These are phyloP conservation scores for Solanum gandarillasii DNA, from an alignment of 257 asterid species.

Conservation along the genomic window DNA sequence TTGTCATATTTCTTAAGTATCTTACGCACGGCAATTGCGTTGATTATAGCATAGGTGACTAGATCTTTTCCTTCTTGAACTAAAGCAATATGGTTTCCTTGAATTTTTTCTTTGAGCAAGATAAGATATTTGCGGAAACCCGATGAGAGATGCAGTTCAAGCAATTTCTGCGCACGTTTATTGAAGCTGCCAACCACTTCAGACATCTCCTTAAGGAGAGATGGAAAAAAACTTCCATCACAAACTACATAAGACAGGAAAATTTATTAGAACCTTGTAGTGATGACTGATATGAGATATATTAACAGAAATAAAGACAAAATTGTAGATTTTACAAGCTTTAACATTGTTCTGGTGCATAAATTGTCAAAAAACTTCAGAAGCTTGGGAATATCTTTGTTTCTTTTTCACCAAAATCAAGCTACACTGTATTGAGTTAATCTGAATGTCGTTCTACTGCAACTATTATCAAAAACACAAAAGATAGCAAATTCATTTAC, in stretches of 20 bases:
- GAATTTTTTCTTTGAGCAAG: conserved; percentile 52
- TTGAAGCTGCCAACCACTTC: conserved; percentile 84
- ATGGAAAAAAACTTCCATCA: conserved; percentile 88
- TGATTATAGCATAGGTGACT: conserved; percentile 71
- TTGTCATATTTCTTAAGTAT: conserved; percentile 93
- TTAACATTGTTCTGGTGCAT: background rate
- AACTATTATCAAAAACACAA: background rate
- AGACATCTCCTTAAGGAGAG: conserved; percentile 81
- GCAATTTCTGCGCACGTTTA: conserved; percentile 54
- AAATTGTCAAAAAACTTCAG: background rate
- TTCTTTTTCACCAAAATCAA: background rate
- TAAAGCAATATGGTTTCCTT: conserved; percentile 41
- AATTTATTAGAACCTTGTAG: background rate
- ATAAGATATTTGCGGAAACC: conserved; percentile 54
- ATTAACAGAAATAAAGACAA: background rate
- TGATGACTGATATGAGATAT: background rate
- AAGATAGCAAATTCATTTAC: background rate
- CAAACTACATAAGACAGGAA: conserved; percentile 40
- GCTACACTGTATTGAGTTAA: background rate
- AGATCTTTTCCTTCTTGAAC: conserved; percentile 75
- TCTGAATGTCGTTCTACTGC: background rate
- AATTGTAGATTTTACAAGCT: background rate
- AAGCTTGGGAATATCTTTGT: background rate
- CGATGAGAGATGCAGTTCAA: conserved; percentile 62
- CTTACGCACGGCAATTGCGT: conserved; percentile 86